Base-by-base conservation (phyloP, 768 basidiomycete genomes). In the Neoboletus magnificus region DNA sequence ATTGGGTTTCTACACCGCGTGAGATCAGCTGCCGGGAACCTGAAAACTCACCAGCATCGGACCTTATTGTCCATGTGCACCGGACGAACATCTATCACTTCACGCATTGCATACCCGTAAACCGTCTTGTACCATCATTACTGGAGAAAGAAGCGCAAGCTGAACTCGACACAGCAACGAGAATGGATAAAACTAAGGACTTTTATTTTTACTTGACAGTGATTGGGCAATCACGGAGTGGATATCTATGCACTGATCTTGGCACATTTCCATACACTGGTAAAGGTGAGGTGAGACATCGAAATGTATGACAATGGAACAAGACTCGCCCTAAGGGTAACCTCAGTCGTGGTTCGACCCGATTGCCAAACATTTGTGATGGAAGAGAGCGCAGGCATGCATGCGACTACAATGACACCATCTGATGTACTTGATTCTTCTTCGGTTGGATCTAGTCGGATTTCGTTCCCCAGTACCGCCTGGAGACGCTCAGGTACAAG, bases 291-390 rank as follows among this genome's bases (percentile, higher is more conserved):
- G 45, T 57, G 27, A 50, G 53, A 45, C 7, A 0, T 22, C 16
- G 7, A 35, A 30, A 36, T 11, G 25, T 39, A 60, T 29, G 45
- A 18, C 52, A 37, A 39, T 5, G 44, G 55, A 44, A 27, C 82
- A 33, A 35, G 29, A 64, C 85, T 72, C 60, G 89, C 94, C 64
- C 73, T 71, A 33, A 86, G 64, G 25, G 79, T 74, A 54, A 87
- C 75, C 9, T 76, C 74, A 0, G 82, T 67, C 2, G 74, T 76
- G 71, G 89, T 79, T 58, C 78, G 75, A 9, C 95, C 94, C 6
- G 84, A 82, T 69, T 95, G 86, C 88, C 91, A 93, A n/a, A 95
- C 57, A 67, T 82, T 91, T 1, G 93, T 95, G 12, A 94, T 74
- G 8, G 82, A 87, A 30, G 82, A 83, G 32, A 98, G 76, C 2